Evolutionary conservation across 2,329 filamentous ascomycete species (phyloP).

Genomic region (Aphanoascus verrucosus): DNA sequence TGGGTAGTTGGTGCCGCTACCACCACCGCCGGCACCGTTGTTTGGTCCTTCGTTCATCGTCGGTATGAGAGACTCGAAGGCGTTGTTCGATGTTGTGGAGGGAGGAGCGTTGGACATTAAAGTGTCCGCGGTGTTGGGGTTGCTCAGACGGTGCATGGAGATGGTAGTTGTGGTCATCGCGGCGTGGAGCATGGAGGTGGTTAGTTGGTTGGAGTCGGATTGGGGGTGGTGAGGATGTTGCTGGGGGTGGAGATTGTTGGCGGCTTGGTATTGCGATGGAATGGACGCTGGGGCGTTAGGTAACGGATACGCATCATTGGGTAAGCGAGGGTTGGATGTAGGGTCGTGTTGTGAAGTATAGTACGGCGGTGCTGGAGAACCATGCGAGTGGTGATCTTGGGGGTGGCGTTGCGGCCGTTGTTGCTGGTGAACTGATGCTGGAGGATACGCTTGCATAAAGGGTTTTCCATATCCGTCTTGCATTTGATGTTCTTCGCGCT

Average conservation of each 20-base stretch:
- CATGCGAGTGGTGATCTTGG: not conserved
- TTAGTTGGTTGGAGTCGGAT: not conserved
- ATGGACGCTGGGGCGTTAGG: not conserved
- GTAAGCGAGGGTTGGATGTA: not conserved
- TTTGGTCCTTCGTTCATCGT: not conserved
- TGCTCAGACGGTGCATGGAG: not conserved
- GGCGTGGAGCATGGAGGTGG: not conserved
- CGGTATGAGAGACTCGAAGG: not conserved
- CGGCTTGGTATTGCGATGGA: not conserved
- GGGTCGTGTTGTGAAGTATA: not conserved
- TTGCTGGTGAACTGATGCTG: not conserved
- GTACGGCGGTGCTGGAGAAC: not conserved
- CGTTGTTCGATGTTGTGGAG: not conserved
- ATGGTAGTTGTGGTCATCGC: not conserved
- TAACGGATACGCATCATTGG: not conserved
- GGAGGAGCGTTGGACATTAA: not conserved
- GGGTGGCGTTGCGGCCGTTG: not conserved
- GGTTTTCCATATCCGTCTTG: not conserved
- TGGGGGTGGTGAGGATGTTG: not conserved
- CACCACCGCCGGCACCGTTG: not conserved
- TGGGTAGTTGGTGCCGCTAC: not conserved
- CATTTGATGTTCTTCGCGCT: conserved; percentile 6
- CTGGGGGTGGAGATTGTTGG: not conserved
- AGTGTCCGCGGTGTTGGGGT: not conserved
- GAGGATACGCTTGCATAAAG: not conserved